These are phyloP conservation scores for Fragilaria crotonensis DNA, from an alignment of 108 stramenopile species.

Conservation along the genomic window DNA sequence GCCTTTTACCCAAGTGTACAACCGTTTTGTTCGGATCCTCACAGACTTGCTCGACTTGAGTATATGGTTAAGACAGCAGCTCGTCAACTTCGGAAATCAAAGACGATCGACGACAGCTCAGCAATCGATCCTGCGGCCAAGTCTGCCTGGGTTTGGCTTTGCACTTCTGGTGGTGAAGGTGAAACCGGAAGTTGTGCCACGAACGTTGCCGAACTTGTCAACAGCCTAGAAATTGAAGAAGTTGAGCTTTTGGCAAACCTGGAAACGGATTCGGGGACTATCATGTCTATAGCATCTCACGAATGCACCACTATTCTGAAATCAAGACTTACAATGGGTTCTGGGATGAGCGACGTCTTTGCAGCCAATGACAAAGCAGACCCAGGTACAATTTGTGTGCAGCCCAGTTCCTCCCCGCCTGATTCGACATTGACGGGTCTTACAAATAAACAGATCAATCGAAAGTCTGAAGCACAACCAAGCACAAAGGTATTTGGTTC, in stretches of 20 bases:
- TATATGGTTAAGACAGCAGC: slow-evolving; percentile 11
- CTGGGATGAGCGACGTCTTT: background rate
- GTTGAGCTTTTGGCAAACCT: slow-evolving; percentile 20
- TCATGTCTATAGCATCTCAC: too few species aligned
- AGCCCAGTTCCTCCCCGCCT: background rate
- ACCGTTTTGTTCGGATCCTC: slow-evolving; percentile 30
- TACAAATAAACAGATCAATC: background rate
- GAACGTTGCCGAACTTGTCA: slow-evolving; percentile 26
- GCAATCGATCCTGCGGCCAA: slow-evolving; percentile 10
- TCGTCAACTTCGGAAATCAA: slow-evolving; percentile 10
- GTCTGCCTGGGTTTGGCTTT: slow-evolving; percentile 42
- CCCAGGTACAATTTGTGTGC: background rate
- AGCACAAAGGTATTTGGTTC: slow-evolving; percentile 12
- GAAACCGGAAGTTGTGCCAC: slow-evolving; percentile 21
- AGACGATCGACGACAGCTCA: background rate
- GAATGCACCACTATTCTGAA: too few species aligned
- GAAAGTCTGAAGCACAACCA: background rate
- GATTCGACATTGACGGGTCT: background rate
- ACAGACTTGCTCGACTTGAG: slow-evolving; percentile 35
- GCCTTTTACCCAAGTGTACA: slow-evolving; percentile 36
- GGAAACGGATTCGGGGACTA: slow-evolving; percentile 1
- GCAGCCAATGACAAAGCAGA: background rate
- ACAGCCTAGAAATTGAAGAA: slow-evolving; percentile 11
- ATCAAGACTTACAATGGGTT: background rate
- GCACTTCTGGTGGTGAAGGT: slow-evolving; percentile 21